A percentile compares a stretch with the other conserved stretches of the same genome.
phyloP scores from a whole-genome alignment of 371 early-diverging fungal genomes.

The Mortierella sp. region DNA sequence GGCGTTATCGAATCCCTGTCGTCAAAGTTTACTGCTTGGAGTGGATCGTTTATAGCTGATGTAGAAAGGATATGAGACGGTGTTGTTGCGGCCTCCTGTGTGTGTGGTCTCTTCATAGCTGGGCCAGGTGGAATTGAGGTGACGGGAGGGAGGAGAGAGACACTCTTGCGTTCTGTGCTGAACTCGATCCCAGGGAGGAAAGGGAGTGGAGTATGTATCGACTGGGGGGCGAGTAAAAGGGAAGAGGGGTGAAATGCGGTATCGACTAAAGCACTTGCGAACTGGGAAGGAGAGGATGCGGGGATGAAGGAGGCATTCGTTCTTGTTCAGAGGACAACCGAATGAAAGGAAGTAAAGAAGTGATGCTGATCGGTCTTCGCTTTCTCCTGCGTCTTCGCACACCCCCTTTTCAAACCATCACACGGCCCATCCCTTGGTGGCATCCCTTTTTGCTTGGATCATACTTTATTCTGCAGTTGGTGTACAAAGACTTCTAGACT shows the following conservation, averaged over 20 bases:
- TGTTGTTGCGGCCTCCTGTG: conserved; percentile 6
- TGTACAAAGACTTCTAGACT: no score
- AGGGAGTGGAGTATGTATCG: no score
- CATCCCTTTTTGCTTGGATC: neutral
- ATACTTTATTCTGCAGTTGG: no score
- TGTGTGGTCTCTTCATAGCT: neutral
- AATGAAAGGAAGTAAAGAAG: no score
- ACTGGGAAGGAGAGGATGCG: no score
- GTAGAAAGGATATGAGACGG: neutral
- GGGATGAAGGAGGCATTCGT: no score
- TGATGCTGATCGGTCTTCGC: no score
- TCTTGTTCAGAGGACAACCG: no score
- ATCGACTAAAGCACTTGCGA: no score
- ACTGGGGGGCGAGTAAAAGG: no score
- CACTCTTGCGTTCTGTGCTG: conserved; percentile 3
- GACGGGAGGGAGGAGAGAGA: neutral
- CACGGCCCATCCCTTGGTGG: neutral
- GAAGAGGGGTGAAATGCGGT: no score
- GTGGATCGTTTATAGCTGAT: neutral
- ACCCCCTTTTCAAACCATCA: conserved; percentile 3
- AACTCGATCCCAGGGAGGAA: neutral
- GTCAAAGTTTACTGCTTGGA: neutral
- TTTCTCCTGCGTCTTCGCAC: neutral
- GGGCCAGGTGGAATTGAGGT: neutral
- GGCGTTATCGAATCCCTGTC: neutral